A percentile compares a stretch with the other conserved stretches of the same genome.
phyloP scores from a whole-genome alignment of 2,329 filamentous ascomycete species.

The Emydomyces testavorans region DNA sequence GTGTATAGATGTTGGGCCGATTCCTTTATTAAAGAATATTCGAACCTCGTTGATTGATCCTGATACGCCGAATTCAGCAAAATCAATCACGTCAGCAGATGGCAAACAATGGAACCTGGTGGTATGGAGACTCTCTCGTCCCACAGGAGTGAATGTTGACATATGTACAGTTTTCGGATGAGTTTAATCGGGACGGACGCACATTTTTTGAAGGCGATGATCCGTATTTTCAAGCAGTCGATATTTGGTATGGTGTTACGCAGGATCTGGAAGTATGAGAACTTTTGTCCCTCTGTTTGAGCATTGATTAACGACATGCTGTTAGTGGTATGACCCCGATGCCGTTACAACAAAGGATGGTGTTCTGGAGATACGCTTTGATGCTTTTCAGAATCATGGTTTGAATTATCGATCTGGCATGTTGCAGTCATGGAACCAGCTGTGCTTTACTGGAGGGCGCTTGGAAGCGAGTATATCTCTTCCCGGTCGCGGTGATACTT shows the following conservation, averaged over 20 bases:
- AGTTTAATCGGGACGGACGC: constrained; percentile 56
- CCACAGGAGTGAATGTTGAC: neutral
- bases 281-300: neutral
- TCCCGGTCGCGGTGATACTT: constrained; percentile 53
- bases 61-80: constrained; percentile 50
- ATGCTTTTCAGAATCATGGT: constrained; percentile 53
- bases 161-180: constrained; percentile 50
- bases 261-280: constrained; percentile 50
- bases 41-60: constrained; percentile 54
- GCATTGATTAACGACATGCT: neutral
- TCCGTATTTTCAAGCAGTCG: constrained; percentile 55
- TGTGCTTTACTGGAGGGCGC: constrained; percentile 61
- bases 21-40: constrained; percentile 48
- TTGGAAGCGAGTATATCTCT: constrained; percentile 60
- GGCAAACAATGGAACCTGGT: constrained; percentile 54
- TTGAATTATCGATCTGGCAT: constrained; percentile 61
- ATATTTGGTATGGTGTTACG: constrained; percentile 63
- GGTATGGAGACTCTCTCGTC: constrained; percentile 30
- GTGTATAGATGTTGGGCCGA: constrained; percentile 42
- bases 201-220: constrained; percentile 63
- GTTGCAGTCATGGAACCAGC: constrained; percentile 62
- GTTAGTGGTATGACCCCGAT: constrained; percentile 58
- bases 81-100: constrained; percentile 45
- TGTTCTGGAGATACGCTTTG: constrained; percentile 52
- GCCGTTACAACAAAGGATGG: constrained; percentile 52